Base-by-base conservation (phyloP, 495 filamentous ascomycete genomes). In the Wilcoxina mikolae region DNA sequence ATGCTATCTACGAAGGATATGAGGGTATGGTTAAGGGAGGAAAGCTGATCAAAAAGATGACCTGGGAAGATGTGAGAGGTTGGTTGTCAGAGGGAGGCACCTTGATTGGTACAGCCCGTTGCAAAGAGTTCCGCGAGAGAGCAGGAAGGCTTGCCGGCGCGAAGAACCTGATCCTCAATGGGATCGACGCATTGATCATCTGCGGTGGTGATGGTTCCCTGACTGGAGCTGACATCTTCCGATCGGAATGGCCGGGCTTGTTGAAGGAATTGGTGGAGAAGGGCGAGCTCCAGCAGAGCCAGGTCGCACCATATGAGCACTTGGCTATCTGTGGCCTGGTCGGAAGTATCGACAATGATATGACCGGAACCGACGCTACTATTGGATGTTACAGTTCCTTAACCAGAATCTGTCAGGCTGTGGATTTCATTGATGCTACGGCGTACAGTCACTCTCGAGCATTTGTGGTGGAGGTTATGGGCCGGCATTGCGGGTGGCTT, bases 381-480 rank as follows among this genome's bases (percentile, higher is more conserved):
- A 96, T 99, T 68, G 93, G 93, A 45, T 91, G 87, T 61, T 96
- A 94, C 71, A 93, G 88, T 28, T 94, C 91, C 22, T 74, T 99
- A 29, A 79, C 81, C 3, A 78, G 90, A 50, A 91, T 99, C 59
- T 96, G 91, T 71, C 82, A 95, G 65, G 81, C 87, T 46, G 83
- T 99, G 23, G 93, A 99, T 69, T 86, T 84, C 67, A 94, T 99
- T 58, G 94, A 96, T 68, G 87, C 91, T 28, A 99, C 93, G 1
- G 93, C 93, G 4, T 86, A 81, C 33, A 94, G 87, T n/a, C 93
- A 96, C 70, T 94, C 94, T 53, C 75, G 93, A 59, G 93, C 93
- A 35, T 99, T 99, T 68, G 90, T 99, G 26, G 83, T 99, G 60
- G 93, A 96, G 68, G 93, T 96, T 45, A 99, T 99, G 93, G 93